Evolutionary conservation across 352 stramenopile genomes (phyloP).

Genomic region (Globisporangium solare): DNA sequence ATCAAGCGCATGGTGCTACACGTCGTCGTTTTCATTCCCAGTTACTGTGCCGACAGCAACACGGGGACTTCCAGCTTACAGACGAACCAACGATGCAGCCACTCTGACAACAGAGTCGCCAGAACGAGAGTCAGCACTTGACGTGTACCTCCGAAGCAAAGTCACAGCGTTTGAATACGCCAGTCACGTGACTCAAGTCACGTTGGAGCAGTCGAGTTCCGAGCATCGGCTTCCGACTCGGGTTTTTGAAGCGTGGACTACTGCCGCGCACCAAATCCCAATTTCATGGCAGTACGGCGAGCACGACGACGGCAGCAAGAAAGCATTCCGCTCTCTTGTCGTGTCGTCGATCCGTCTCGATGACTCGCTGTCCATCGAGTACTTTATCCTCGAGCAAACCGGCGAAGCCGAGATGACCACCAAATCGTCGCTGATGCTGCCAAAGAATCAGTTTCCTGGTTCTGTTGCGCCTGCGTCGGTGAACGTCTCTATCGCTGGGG

Average conservation of each 20-base stretch:
- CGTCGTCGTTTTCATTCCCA: constrained; percentile 30
- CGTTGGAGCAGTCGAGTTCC: constrained; percentile 2
- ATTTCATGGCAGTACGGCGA: not conserved
- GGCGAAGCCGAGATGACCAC: not conserved
- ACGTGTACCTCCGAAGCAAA: constrained; percentile 1
- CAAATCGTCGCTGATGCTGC: not conserved
- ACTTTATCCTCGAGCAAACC: not conserved
- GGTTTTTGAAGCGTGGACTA: constrained; percentile 10
- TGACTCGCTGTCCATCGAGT: not conserved
- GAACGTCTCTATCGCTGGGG: constrained; percentile 21
- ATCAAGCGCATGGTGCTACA: constrained; percentile 21
- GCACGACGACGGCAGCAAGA: not conserved
- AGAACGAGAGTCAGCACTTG: not conserved
- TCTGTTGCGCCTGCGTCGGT: not conserved
- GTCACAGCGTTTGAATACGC: constrained; percentile 1
- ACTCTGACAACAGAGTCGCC: not conserved
- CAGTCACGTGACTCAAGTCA: constrained; percentile 6
- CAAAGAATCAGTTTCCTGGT: not conserved
- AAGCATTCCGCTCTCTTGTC: not conserved
- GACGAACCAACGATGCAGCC: constrained; percentile 3
- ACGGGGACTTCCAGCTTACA: not conserved
- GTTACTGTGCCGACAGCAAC: not conserved
- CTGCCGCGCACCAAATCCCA: not conserved
- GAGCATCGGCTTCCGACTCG: too few species aligned
- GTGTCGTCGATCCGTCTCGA: constrained; percentile 1